These are phyloP conservation scores for Singerocomus inundabilis DNA, from an alignment of 1,284 basidiomycete genomes.

Conservation along the genomic window DNA sequence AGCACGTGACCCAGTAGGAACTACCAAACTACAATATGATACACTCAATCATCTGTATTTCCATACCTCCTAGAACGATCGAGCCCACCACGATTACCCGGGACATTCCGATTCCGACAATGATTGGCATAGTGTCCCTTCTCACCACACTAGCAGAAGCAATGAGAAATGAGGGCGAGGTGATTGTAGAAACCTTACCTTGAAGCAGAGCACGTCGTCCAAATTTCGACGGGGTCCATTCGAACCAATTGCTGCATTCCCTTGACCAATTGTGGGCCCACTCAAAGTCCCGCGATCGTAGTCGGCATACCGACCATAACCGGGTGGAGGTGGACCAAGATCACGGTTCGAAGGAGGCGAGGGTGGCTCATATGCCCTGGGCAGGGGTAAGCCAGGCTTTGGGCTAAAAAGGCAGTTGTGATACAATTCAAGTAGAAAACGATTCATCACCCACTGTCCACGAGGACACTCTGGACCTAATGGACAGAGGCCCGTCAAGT, in stretches of 20 bases:
- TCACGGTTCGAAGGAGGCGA: conserved; percentile 73
- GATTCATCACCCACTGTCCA: conserved; percentile 75
- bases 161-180: conserved; percentile 12
- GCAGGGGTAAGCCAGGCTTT: conserved; percentile 68
- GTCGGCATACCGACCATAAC: conserved; percentile 83
- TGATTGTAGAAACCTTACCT: conserved; percentile 45
- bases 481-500: conserved; percentile 96
- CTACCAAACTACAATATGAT: neutral
- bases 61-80: conserved; percentile 44
- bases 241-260: conserved; percentile 16
- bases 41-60: conserved; percentile 34
- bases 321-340: conserved; percentile 88
- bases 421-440: conserved; percentile 19
- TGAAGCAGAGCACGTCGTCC: conserved; percentile 88
- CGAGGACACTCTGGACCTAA: conserved; percentile 85
- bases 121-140: conserved; percentile 95
- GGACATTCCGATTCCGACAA: conserved; percentile 82
- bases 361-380: conserved; percentile 79
- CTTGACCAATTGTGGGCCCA: conserved; percentile 21
- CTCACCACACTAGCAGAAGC: conserved; percentile 67
- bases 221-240: conserved; percentile 66
- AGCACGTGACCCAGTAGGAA: no score
- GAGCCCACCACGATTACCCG: conserved; percentile 74
- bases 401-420: conserved; percentile 46
- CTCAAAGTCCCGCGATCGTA: conserved; percentile 59